Evolutionary conservation across 2,329 filamentous ascomycete species (phyloP), one percentile per base, ranked within the genome.

Genomic region (Sporothrix mexicana): DNA sequence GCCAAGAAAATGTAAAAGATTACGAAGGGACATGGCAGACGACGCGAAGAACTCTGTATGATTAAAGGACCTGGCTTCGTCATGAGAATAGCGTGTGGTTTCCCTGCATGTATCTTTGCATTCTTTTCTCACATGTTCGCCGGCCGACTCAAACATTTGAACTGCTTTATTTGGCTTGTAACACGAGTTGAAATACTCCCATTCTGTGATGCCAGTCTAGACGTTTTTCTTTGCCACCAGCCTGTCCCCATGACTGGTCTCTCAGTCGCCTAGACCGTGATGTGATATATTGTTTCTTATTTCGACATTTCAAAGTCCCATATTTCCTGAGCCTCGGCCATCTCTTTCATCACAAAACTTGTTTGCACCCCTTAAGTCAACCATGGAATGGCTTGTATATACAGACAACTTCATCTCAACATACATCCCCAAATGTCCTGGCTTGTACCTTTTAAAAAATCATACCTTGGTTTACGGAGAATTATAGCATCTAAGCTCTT

Each of bases 11-110:
- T 36, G 30, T 36, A 36, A 36, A 36, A 36, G 30, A 23, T 8
- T 66, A 23, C 20, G 25, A 47, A 47, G 61, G 41, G 36, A 62
- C 59, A 62, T 43, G 30, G 30, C 36, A 62, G 7, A 62, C 23
- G 61, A 47, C 61, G 25, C 64, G 17, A 25, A 12, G 30, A 8
- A 10, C 20, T 49, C 10, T 12, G 47, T n/a, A 45, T 55, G 20
- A 69, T 69, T 49, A 69, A 57, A n/a, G 67, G 49, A 69, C 36
- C 49, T 25, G 51, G 23, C 67, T 3, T 69, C 67, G 51, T 69
- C 49, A 69, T 43, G 47, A 25, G 6, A 25, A 55, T 55, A 9
- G 23, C n/a, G 61, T 17, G 12, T 36, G 8, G 17, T 43, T 43
- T 43, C 7, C 59, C 30, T 43, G 8, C 36, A 9, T 23, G 15